A percentile compares a stretch with the other conserved stretches of the same genome.
Conservation (phyloP, 1,284 basidiomycete genomes). For the Ceratobasidium sp. region DNA sequence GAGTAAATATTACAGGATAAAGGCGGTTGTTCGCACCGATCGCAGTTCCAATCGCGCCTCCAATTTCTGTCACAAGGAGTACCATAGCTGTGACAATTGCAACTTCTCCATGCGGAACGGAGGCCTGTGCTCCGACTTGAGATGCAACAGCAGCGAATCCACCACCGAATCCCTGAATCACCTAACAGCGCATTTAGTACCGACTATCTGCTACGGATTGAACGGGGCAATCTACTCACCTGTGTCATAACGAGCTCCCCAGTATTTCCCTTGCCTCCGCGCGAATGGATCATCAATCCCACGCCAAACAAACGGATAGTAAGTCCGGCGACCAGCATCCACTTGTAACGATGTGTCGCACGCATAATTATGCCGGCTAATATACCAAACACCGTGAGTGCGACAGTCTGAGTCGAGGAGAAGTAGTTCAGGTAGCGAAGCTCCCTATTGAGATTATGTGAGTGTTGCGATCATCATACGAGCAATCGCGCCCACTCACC, state of each 20-base stretch:
- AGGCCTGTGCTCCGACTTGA: conserved; percentile 83
- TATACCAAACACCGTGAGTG: conserved; percentile 75
- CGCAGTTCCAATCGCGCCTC: too few relatives aligned
- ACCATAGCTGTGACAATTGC: conserved; percentile 86
- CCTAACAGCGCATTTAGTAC: conserved; percentile 57
- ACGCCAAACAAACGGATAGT: conserved; percentile 77
- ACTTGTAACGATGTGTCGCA: conserved; percentile 69
- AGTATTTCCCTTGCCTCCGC: conserved; percentile 69
- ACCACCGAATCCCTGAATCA: conserved; percentile 83
- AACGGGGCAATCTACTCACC: conserved; percentile 39
- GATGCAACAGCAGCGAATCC: conserved; percentile 78
- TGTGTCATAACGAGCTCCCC: conserved; percentile 75
- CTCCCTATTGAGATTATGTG: conserved; percentile 55
- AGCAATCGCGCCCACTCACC: conserved; percentile 58
- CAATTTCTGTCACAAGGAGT: conserved; percentile 62
- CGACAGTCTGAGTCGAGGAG: conserved; percentile 63
- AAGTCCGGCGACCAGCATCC: conserved; percentile 74
- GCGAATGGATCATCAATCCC: conserved; percentile 79
- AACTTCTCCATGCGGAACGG: conserved; percentile 80
- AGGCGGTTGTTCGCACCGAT: too few relatives aligned
- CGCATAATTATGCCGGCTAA: conserved; percentile 70
- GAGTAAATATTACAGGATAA: too few relatives aligned
- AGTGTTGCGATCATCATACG: conserved; percentile 56
- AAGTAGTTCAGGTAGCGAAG: conserved; percentile 54
- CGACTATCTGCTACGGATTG: background rate